Evolutionary conservation across 2,329 filamentous ascomycete species (phyloP), one percentile per base, ranked within the genome.

Genomic region (Colletotrichum abscissum): DNA sequence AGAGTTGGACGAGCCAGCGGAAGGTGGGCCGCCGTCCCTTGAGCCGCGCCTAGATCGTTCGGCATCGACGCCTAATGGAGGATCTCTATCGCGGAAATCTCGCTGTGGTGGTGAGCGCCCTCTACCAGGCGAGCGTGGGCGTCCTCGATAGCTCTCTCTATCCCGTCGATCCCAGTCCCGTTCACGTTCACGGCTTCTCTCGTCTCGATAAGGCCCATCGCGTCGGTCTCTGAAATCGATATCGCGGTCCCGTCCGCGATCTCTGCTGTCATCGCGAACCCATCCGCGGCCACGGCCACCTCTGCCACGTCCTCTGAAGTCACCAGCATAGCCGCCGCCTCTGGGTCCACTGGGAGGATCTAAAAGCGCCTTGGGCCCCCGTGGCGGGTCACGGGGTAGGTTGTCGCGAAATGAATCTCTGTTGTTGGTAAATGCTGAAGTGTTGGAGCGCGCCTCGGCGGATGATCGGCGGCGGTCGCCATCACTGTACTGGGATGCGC

Each of bases 311-410:
- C 84, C 83, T 14, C 84, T 80, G 56, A 91, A 92, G 65, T 94
- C 93, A 28, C 90, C 88, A 3, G 85, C 85, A 78, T 92, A 94
- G 9, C 90, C 91, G 70, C 91, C 88, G 56, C 92, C 92, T 70
- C 93, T 89, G 16, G 91, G 92, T 35, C 91, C 91, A 75, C 88
- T 90, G n/a, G 90, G 89, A 35, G 90, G 84, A 74, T 96, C 94
- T 73, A 93, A 89, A 70, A 95, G 85, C 4, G 93, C 94, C 81
- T 95, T 95, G 12, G 95, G 95, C 0, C 94, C 95, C 69, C 95
- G 89, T 3, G 95, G 95, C 2, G 94, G 92, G 75, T 97, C 94
- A 76, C 92, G 88, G 14, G 88, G 49, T 4, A 77, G 69, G 46
- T 70, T 70, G 33, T 75, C 86, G 35, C 85, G 81, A 75, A 91